Percentiles rank a stretch among this genome's conserved stretches.
These are phyloP conservation scores for Podospora fimiseda DNA, from an alignment of 495 filamentous ascomycete genomes.

Conservation along the genomic window DNA sequence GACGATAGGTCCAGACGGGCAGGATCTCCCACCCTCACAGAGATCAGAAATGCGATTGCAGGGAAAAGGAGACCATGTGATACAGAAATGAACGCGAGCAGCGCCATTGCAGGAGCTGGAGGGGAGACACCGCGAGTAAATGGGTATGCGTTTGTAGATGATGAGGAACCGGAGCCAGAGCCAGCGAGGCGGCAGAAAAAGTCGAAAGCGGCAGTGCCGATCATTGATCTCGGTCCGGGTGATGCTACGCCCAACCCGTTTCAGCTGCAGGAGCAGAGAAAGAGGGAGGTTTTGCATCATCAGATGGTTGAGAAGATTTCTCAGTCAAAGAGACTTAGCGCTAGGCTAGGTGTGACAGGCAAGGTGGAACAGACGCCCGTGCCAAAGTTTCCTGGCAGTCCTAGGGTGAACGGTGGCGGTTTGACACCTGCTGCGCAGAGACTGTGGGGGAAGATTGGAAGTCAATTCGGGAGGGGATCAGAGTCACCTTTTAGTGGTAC, in stretches of 20 bases:
- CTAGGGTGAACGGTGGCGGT: constrained; percentile 47
- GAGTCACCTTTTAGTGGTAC: constrained; percentile 43
- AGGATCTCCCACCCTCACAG: constrained; percentile 74
- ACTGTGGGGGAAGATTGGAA: constrained; percentile 63
- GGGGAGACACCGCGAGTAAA: constrained; percentile 82
- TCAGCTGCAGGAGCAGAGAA: constrained; percentile 65
- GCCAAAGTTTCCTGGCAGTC: constrained; percentile 74
- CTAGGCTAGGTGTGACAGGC: constrained; percentile 43
- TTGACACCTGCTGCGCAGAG: constrained; percentile 78
- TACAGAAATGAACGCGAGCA: constrained; percentile 49
- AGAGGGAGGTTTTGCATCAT: constrained; percentile 77
- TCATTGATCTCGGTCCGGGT: constrained; percentile 49
- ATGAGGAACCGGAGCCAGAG: constrained; percentile 50
- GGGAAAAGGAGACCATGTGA: constrained; percentile 59
- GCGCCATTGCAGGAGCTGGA: constrained; percentile 49
- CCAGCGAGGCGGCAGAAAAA: constrained; percentile 12
- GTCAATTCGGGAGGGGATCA: constrained; percentile 40
- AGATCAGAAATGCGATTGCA: constrained; percentile 79
- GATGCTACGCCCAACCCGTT: constrained; percentile 75
- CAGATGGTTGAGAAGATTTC: constrained; percentile 84
- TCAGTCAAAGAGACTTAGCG: constrained; percentile 56
- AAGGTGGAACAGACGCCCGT: constrained; percentile 54
- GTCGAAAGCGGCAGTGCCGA: constrained; percentile 8
- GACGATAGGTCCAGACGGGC: constrained; percentile 38
- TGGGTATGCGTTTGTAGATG: constrained; percentile 91